A percentile compares a stretch with the other conserved stretches of the same genome.
These are phyloP conservation scores for Aspergillus nanangensis DNA, from an alignment of 495 filamentous ascomycete genomes.

Conservation along the genomic window DNA sequence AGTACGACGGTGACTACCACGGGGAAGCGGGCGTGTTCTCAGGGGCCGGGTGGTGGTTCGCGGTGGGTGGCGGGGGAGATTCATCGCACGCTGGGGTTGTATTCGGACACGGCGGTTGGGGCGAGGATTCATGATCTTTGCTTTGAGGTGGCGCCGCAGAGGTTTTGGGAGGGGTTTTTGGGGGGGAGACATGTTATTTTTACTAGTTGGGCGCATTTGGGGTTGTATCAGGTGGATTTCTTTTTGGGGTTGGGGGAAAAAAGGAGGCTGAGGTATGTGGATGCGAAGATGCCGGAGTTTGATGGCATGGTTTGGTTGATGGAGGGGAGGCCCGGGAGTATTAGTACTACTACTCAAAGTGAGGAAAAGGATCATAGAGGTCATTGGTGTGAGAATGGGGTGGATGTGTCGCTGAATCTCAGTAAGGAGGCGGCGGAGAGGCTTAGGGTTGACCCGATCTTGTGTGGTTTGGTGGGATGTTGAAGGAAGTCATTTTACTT, in stretches of 20 bases:
- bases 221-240: slow-evolving; percentile 6
- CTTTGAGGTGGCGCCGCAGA: slow-evolving; percentile 5
- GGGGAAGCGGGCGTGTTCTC: too few relatives aligned
- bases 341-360: too few relatives aligned
- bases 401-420: slow-evolving; percentile 5
- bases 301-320: slow-evolving; percentile 7
- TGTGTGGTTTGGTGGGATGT: background rate
- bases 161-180: slow-evolving; percentile 7
- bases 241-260: background rate
- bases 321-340: slow-evolving; percentile 1
- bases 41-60: background rate
- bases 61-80: background rate
- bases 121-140: slow-evolving; percentile 2
- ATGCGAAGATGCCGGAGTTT: slow-evolving; percentile 3
- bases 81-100: background rate
- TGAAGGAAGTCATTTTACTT: too few relatives aligned
- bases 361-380: too few relatives aligned
- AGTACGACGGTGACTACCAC: slow-evolving; percentile 1
- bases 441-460: background rate
- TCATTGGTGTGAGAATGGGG: slow-evolving; percentile 10
- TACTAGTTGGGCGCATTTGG: slow-evolving; percentile 5
- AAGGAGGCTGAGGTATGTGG: slow-evolving; percentile 5
- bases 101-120: background rate
- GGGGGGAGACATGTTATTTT: slow-evolving; percentile 4
- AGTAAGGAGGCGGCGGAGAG: slow-evolving; percentile 1